A percentile compares a stretch with the other conserved stretches of the same genome.
Conservation (phyloP, 345 rosid species). For the Lepidium didymum region DNA sequence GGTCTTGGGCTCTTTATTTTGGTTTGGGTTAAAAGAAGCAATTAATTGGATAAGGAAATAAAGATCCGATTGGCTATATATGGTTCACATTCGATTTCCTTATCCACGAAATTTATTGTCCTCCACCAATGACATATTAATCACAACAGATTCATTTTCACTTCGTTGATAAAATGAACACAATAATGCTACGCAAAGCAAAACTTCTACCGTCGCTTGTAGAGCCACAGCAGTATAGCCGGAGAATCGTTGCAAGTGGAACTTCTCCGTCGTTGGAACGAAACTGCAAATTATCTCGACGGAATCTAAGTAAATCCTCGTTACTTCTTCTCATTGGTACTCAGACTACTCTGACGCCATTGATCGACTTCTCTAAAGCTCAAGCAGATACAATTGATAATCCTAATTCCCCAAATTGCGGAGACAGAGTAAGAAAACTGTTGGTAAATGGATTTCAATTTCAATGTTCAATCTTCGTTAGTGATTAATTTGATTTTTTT, state of each 20-base stretch:
- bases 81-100: conserved; percentile 21
- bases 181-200: conserved; percentile 39
- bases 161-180: not conserved
- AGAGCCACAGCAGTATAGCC: conserved; percentile 26
- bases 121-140: not conserved
- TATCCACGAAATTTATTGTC: conserved; percentile 21
- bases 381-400: conserved; percentile 36
- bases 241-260: conserved; percentile 1
- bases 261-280: conserved; percentile 23
- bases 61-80: not conserved
- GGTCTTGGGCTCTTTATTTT: too few relatives aligned
- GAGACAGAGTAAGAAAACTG: conserved; percentile 16
- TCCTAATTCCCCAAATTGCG: conserved; percentile 22
- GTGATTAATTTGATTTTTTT: not conserved
- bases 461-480: not conserved
- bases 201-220: conserved; percentile 21
- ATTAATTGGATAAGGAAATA: not conserved
- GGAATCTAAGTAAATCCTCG: conserved; percentile 52
- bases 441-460: not conserved
- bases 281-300: conserved; percentile 47
- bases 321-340: conserved; percentile 54
- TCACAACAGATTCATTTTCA: not conserved
- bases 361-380: conserved; percentile 31
- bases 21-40: not conserved
- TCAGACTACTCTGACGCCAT: conserved; percentile 35